These are phyloP conservation scores for Dipteronia dyeriana DNA, from an alignment of 345 rosid genomes.

Conservation along the genomic window DNA sequence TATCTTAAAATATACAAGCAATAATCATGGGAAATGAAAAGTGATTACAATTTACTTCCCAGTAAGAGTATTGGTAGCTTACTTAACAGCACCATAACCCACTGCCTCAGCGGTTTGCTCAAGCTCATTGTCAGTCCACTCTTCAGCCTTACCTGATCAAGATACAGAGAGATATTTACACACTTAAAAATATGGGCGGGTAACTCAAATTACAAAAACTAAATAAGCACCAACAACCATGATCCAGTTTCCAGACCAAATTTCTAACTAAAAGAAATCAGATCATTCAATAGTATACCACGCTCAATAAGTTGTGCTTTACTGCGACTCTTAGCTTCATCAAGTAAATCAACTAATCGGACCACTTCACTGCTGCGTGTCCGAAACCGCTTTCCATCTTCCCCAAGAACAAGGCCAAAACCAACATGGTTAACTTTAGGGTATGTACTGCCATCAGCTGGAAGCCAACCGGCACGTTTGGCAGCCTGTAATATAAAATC, in stretches of 20 bases:
- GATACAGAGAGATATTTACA: conserved; percentile 3
- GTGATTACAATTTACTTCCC: neutral
- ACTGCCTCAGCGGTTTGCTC: conserved; percentile 91
- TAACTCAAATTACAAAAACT: neutral
- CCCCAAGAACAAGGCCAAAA: conserved; percentile 96
- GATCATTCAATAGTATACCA: conserved; percentile 48
- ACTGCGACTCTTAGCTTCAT: conserved; percentile 90
- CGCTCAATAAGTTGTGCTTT: conserved; percentile 75
- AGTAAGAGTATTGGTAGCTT: conserved; percentile 34
- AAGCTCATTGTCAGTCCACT: conserved; percentile 84
- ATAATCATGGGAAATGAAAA: neutral
- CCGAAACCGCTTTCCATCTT: conserved; percentile 89
- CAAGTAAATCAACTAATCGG: conserved; percentile 89
- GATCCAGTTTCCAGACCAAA: conserved; percentile 4
- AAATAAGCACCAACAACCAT: neutral
- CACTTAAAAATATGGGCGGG: neutral
- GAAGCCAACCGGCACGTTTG: conserved; percentile 87
- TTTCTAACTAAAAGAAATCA: conserved; percentile 12
- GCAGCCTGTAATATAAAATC: conserved; percentile 65
- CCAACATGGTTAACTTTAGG: conserved; percentile 88
- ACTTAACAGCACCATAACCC: conserved; percentile 98
- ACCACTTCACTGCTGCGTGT: conserved; percentile 88
- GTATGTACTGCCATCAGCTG: conserved; percentile 46
- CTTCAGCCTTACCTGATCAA: conserved; percentile 73
- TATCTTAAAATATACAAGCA: neutral